Conservation (phyloP, 352 stramenopile species). For the Pythium folliculosum region DNA sequence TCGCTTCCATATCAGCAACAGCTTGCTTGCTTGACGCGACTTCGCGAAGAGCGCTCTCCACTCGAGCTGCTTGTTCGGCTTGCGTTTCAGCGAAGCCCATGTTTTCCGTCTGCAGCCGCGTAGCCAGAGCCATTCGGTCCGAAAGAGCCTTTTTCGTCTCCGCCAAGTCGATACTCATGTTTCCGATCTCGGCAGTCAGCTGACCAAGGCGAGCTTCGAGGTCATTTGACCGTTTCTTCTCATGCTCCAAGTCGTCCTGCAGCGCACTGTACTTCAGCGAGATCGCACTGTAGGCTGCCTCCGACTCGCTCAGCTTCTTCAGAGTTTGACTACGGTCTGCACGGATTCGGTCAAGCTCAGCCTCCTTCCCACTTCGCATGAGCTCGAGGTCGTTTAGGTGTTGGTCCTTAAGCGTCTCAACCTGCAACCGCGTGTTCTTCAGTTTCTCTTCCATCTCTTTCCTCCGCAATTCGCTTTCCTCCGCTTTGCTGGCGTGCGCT, state of each 20-base stretch:
- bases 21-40: conserved; percentile 42
- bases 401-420: conserved; percentile 55
- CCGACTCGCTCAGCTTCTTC: conserved; percentile 32
- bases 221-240: conserved; percentile 41
- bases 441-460: conserved; percentile 58
- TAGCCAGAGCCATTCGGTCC: conserved; percentile 77
- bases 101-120: conserved; percentile 83
- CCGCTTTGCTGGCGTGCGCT: conserved; percentile 56
- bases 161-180: conserved; percentile 70
- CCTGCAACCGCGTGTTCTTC: conserved; percentile 45
- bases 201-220: conserved; percentile 51
- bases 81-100: conserved; percentile 81
- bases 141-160: conserved; percentile 86
- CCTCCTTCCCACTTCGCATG: conserved; percentile 61
- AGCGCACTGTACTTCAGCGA: conserved; percentile 34
- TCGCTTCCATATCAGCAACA: conserved; percentile 47
- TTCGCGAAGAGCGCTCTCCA: conserved; percentile 70
- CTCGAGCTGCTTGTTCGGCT: conserved; percentile 72
- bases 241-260: conserved; percentile 39
- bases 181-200: conserved; percentile 61
- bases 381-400: conserved; percentile 65
- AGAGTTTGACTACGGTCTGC: conserved; percentile 34
- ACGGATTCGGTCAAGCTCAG: conserved; percentile 49
- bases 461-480: conserved; percentile 54
- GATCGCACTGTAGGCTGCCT: conserved; percentile 34